phyloP scores from a whole-genome alignment of 371 early-diverging fungal genomes.

The Fennellomyces sp. region DNA sequence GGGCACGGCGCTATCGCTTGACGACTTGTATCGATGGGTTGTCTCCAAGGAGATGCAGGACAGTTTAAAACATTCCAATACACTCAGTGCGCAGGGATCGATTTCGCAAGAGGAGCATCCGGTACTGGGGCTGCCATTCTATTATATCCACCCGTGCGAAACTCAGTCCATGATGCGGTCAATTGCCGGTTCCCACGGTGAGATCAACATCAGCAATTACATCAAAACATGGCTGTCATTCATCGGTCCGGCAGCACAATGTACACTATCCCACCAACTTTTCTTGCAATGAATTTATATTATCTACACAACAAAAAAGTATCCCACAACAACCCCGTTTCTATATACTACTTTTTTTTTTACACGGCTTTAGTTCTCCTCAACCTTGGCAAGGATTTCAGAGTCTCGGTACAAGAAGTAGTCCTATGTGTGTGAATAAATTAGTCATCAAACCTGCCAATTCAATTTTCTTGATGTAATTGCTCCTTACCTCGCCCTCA shows the following conservation, averaged over 20 bases:
- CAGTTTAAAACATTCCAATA: not conserved
- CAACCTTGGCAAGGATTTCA: constrained; percentile 93
- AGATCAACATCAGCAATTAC: constrained; percentile 17
- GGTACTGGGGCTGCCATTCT: constrained; percentile 54
- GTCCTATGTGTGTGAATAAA: constrained; percentile 41
- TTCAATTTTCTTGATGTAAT: too few species aligned
- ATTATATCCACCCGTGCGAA: constrained; percentile 77
- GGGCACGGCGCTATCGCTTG: constrained; percentile 41
- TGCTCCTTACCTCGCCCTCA: constrained; percentile 74
- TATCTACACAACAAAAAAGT: not conserved
- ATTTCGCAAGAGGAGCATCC: constrained; percentile 68
- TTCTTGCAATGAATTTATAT: not conserved
- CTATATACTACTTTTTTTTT: not conserved
- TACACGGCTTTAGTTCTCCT: constrained; percentile 30
- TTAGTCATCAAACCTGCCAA: not conserved
- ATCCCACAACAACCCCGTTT: not conserved
- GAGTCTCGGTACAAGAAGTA: constrained; percentile 84
- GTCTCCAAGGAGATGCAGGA: constrained; percentile 36
- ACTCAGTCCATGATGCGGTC: constrained; percentile 63
- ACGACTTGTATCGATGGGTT: constrained; percentile 50
- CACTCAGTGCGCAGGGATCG: constrained; percentile 15
- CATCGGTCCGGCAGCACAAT: constrained; percentile 29
- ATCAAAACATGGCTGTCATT: constrained; percentile 44
- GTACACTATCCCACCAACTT: constrained; percentile 10
- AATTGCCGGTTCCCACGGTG: constrained; percentile 19